Conservation (phyloP, 305 asterid genomes). For the Fraxinus nigra region DNA sequence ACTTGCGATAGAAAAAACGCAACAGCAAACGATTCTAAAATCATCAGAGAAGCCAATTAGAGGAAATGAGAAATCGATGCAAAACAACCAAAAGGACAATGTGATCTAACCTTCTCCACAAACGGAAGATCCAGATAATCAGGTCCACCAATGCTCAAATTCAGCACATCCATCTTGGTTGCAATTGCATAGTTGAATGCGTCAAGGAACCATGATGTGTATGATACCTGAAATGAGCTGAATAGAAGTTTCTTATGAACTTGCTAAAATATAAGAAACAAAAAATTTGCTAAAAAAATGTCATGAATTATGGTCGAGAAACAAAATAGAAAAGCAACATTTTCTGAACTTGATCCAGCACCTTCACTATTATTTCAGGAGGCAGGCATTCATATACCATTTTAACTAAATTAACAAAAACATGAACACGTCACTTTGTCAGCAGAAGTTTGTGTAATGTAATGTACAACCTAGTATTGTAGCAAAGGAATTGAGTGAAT, state of each 20-base stretch:
- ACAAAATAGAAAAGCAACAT: neutral
- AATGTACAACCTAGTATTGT: constrained; percentile 6
- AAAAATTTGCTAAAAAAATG: constrained; percentile 6
- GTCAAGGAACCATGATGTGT: constrained; percentile 99
- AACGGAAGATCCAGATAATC: constrained; percentile 95
- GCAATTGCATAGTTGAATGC: constrained; percentile 99
- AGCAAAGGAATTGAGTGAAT: neutral
- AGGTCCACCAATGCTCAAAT: constrained; percentile 98
- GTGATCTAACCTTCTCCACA: constrained; percentile 74
- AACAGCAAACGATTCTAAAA: neutral
- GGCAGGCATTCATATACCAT: neutral
- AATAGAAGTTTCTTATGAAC: constrained; percentile 79
- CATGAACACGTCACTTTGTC: neutral
- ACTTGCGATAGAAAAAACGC: too few relatives aligned
- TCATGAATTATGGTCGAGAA: constrained; percentile 1
- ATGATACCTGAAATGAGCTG: constrained; percentile 99
- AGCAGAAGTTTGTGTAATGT: neutral
- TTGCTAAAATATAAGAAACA: constrained; percentile 35
- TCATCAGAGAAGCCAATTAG: neutral
- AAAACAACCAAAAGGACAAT: constrained; percentile 11
- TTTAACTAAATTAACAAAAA: neutral
- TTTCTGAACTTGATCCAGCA: neutral
- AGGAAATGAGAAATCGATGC: constrained; percentile 4
- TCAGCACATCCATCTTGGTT: constrained; percentile 91
- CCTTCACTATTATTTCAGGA: neutral